Evolutionary conservation across 2,329 filamentous ascomycete species (phyloP).

Genomic region (Tolypocladium album): DNA sequence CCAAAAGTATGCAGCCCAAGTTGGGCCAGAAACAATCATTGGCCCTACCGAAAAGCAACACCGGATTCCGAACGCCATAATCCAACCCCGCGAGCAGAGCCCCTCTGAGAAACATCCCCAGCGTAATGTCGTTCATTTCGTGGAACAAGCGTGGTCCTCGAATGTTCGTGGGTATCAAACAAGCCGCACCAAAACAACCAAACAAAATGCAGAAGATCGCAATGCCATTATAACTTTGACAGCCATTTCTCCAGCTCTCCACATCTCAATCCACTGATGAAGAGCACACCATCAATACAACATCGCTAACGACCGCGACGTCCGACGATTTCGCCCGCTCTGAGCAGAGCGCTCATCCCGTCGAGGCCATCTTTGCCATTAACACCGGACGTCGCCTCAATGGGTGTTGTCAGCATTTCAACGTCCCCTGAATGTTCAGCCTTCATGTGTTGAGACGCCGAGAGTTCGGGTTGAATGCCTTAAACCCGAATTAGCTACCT

Average conservation of each 20-base stretch:
- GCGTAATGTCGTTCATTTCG: slow-evolving; percentile 1
- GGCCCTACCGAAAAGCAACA: neutral
- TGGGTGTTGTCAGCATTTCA: slow-evolving; percentile 20
- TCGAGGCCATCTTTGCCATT: slow-evolving; percentile 29
- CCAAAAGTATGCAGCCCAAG: neutral
- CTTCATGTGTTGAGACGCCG: slow-evolving; percentile 19
- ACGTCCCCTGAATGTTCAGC: slow-evolving; percentile 16
- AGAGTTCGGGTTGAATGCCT: slow-evolving; percentile 23
- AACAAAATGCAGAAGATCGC: neutral
- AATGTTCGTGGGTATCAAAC: slow-evolving; percentile 3
- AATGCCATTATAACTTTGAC: neutral
- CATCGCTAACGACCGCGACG: slow-evolving; percentile 18
- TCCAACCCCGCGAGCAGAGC: neutral
- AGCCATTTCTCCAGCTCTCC: neutral
- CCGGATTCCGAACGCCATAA: neutral
- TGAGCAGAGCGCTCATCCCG: slow-evolving; percentile 47
- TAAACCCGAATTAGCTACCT: slow-evolving; percentile 17
- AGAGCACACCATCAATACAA: neutral
- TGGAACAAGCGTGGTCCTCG: neutral
- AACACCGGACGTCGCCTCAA: slow-evolving; percentile 8
- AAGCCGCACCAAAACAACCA: slow-evolving; percentile 2
- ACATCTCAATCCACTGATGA: neutral
- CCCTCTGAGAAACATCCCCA: neutral
- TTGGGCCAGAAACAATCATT: neutral
- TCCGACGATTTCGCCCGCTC: slow-evolving; percentile 49